These are phyloP conservation scores for Claviceps sp. DNA, from an alignment of 2,329 filamentous ascomycete species.

Conservation along the genomic window DNA sequence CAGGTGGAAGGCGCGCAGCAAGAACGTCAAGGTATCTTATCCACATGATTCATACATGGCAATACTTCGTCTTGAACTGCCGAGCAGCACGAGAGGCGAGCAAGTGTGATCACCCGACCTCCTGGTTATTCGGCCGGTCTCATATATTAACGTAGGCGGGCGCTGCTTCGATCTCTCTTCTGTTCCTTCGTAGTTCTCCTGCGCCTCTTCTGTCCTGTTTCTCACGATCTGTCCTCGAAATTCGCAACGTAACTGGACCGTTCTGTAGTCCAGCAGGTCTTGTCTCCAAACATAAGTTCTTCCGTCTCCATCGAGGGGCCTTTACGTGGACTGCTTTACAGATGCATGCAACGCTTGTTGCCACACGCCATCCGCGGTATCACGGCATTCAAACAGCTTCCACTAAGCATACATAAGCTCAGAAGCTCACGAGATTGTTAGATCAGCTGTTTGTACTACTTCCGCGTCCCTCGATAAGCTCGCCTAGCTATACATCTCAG, in stretches of 20 bases:
- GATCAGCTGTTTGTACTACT: background rate
- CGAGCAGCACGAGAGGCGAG: background rate
- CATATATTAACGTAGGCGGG: background rate
- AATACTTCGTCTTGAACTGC: background rate
- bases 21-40: background rate
- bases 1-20: background rate
- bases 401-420: background rate
- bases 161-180: no score
- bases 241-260: background rate
- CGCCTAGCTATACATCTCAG: background rate
- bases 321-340: background rate
- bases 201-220: background rate
- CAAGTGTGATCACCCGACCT: background rate
- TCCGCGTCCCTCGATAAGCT: background rate
- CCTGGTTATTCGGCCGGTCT: background rate
- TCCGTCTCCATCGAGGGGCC: background rate
- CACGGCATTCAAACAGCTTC: background rate
- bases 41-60: background rate
- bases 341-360: background rate
- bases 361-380: background rate
- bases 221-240: background rate
- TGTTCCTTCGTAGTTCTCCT: background rate
- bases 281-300: background rate
- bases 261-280: background rate
- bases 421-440: background rate